Base-by-base conservation (phyloP, 352 stramenopile genomes). In the Paralagenidium karlingii region DNA sequence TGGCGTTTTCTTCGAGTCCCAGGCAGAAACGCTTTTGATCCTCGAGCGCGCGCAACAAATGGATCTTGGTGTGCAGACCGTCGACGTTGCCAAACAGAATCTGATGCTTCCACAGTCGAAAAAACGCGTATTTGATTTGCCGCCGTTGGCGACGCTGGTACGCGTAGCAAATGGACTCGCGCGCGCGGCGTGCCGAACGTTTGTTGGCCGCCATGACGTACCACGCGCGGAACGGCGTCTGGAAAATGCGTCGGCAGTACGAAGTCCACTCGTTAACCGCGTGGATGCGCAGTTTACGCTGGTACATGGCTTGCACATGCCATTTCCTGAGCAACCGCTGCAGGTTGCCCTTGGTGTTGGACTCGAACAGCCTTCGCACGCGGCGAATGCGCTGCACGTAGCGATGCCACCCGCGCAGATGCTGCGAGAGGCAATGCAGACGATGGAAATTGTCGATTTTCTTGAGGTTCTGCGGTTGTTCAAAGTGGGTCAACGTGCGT, bases 31-130 rank as follows among this genome's bases (percentile, higher is more conserved):
- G 63, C 42, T 89, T 89, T 47, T 89, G 71, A 40, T 89, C 63
- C 32, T 89, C 75, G 1, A 89, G 53, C 33, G 56, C 76, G 3
- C 49, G 67, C 19, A 85, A 43, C 26, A 88, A 51, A 18, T 82
- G 57, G 7, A 80, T 27, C 24, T 78, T 68, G 7, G 68, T 82
- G 43, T 84, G 75, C 18, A 82, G 53, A 1, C 64, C 56, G 32
- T 88, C 68, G 34, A 82, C 62, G 24, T 61, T 71, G 0, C 75
- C 75, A 44, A 86, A 88, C 10, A 84, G 46, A 13, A 73, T 50
- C 21, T 83, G 71, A 45, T 86, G 75, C 39, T 86, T 82, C 75
- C 75, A 88, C 9, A 88, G 42, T 1, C 71, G 67, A 18, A 88
- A 88, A 54, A 88, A 84, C 34, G 57, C 62, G 51, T 85, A 88